phyloP scores from a whole-genome alignment of 2,329 filamentous ascomycete species.

The Thelonectria discophora region DNA sequence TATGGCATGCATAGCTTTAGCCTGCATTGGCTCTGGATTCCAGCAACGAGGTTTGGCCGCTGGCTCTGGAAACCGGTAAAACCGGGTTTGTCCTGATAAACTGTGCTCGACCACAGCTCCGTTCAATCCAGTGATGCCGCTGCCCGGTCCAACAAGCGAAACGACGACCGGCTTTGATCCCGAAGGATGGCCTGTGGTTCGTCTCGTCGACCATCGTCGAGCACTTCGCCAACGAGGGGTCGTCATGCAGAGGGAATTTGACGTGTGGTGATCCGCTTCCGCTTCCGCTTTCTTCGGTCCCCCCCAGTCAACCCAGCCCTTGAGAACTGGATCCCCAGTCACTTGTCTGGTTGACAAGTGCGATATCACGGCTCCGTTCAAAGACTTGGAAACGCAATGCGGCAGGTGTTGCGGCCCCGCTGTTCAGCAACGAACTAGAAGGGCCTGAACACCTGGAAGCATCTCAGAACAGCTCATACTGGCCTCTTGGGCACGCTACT shows the following conservation, averaged over 20 bases:
- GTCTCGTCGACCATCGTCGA: slow-evolving; percentile 17
- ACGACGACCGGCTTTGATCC: slow-evolving; percentile 5
- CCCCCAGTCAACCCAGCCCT: slow-evolving; percentile 3
- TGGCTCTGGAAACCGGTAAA: slow-evolving; percentile 10
- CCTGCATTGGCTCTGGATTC: slow-evolving; percentile 23
- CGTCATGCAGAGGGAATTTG: slow-evolving; percentile 26
- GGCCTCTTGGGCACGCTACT: slow-evolving; percentile 25
- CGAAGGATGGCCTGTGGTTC: slow-evolving; percentile 16
- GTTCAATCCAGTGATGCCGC: slow-evolving; percentile 3
- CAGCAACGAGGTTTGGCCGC: slow-evolving; percentile 19
- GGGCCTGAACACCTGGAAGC: slow-evolving; percentile 27
- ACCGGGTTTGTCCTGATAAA: slow-evolving; percentile 18
- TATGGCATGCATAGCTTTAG: slow-evolving; percentile 29
- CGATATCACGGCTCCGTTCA: slow-evolving; percentile 5
- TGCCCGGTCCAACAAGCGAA: slow-evolving; percentile 11
- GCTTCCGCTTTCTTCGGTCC: slow-evolving; percentile 4
- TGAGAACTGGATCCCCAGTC: neutral
- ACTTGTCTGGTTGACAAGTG: neutral
- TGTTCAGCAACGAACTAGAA: slow-evolving; percentile 23
- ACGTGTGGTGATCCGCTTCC: slow-evolving; percentile 12
- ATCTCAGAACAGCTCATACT: slow-evolving; percentile 36
- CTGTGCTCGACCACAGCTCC: slow-evolving; percentile 10
- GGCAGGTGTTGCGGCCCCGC: slow-evolving; percentile 24
- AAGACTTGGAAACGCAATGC: slow-evolving; percentile 4
- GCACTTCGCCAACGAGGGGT: slow-evolving; percentile 14